phyloP scores from a whole-genome alignment of 129 eudicot genomes.

The Glebionis coronaria region DNA sequence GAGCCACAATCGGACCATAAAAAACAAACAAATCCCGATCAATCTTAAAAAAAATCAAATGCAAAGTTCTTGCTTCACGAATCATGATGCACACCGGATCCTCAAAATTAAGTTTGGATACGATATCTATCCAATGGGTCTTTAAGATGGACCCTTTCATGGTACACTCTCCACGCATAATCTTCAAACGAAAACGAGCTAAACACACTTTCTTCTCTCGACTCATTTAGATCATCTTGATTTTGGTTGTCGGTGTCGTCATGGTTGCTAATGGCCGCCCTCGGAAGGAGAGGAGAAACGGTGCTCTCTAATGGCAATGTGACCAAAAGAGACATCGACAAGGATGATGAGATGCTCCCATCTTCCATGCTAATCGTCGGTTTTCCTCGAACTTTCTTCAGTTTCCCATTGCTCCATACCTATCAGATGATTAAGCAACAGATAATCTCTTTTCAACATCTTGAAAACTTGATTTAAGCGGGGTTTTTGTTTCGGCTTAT shows the following conservation, averaged over 20 bases:
- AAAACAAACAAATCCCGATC: too few species aligned
- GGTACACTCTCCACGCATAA: conserved; percentile 86
- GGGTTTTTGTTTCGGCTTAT: too few species aligned
- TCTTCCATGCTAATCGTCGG: conserved; percentile 32
- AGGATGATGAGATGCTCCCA: conserved; percentile 1
- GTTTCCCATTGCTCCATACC: conserved; percentile 92
- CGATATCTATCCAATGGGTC: conserved; percentile 73
- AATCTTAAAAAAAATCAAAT: background rate
- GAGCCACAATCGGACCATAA: too few species aligned
- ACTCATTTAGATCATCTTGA: conserved; percentile 9
- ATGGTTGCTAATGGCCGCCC: background rate
- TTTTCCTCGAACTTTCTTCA: conserved; percentile 80
- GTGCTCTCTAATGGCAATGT: conserved; percentile 72
- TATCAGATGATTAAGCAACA: conserved; percentile 3
- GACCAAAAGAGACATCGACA: conserved; percentile 58
- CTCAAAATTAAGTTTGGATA: conserved; percentile 9
- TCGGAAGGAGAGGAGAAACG: conserved; percentile 47
- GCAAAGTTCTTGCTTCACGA: background rate
- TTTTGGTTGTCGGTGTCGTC: background rate
- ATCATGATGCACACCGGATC: background rate
- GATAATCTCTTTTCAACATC: too few species aligned
- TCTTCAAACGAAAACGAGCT: conserved; percentile 69
- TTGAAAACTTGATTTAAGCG: too few species aligned
- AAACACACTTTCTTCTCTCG: conserved; percentile 27
- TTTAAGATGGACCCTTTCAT: conserved; percentile 56